A percentile compares a stretch with the other conserved stretches of the same genome.
phyloP scores from a whole-genome alignment of 1,139 yeast species.

The Taiozyma sp. region DNA sequence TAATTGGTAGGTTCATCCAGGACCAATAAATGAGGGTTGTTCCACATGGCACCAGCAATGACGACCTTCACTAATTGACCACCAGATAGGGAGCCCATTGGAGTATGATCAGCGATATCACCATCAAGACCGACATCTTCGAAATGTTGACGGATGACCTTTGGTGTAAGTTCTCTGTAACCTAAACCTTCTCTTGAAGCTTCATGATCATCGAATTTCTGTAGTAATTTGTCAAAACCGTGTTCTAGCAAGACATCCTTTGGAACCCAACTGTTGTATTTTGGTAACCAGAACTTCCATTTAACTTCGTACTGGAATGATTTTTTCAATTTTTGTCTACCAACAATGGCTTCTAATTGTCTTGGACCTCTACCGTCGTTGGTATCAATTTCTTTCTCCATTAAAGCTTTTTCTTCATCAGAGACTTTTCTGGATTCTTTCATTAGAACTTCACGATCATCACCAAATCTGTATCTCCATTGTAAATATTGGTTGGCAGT shows the following conservation, averaged over 20 bases:
- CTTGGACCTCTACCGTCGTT: conserved; percentile 90
- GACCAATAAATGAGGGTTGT: conserved; percentile 96
- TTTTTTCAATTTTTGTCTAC: conserved; percentile 94
- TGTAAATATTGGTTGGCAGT: conserved; percentile 97
- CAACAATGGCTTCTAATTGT: conserved; percentile 87
- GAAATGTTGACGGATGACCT: conserved; percentile 91
- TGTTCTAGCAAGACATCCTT: conserved; percentile 72
- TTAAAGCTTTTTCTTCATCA: conserved; percentile 74
- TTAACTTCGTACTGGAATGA: conserved; percentile 95
- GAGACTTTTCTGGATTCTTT: conserved; percentile 90
- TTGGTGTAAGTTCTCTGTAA: conserved; percentile 86
- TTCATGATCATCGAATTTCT: conserved; percentile 95
- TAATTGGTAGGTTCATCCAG: conserved; percentile 98
- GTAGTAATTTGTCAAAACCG: conserved; percentile 85
- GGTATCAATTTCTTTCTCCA: conserved; percentile 73
- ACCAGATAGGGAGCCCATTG: conserved; percentile 93
- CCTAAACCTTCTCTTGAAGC: conserved; percentile 99
- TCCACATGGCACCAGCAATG: conserved; percentile 99
- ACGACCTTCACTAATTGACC: conserved; percentile 98
- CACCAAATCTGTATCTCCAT: conserved; percentile 98
- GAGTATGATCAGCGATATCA: conserved; percentile 97
- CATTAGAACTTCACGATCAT: conserved; percentile 91
- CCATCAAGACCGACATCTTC: conserved; percentile 97
- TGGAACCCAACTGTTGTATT: conserved; percentile 90
- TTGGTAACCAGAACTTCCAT: conserved; percentile 92